A percentile compares a stretch with the other conserved stretches of the same genome.
Conservation (phyloP, 257 asterid species). For the Ilex asprella region DNA sequence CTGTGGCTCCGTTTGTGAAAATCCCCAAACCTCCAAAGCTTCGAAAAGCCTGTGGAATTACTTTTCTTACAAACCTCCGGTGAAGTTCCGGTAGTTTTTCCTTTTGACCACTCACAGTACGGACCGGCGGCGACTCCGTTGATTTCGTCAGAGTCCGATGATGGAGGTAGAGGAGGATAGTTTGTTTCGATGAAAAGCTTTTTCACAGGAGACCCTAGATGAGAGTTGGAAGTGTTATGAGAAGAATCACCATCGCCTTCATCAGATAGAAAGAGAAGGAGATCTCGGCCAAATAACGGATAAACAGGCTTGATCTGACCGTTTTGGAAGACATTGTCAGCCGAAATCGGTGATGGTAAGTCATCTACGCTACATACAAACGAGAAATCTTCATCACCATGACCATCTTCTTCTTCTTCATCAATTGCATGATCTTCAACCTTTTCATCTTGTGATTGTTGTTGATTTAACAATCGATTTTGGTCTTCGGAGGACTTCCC, state of each 20-base stretch:
- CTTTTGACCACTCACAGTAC: slow-evolving; percentile 35
- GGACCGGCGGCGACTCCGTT: slow-evolving; percentile 18
- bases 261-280: slow-evolving; percentile 24
- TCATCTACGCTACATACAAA: slow-evolving; percentile 41
- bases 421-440: slow-evolving; percentile 7
- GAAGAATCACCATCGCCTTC: slow-evolving; percentile 14
- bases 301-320: slow-evolving; percentile 79
- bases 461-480: no score
- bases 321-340: slow-evolving; percentile 71
- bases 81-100: slow-evolving; percentile 30
- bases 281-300: slow-evolving; percentile 55
- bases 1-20: slow-evolving; percentile 57
- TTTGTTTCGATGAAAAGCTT: slow-evolving; percentile 41
- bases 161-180: slow-evolving; percentile 5
- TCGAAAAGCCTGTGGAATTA: slow-evolving; percentile 66
- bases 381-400: slow-evolving; percentile 58
- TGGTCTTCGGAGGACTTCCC: no score
- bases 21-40: slow-evolving; percentile 60
- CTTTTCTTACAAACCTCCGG: slow-evolving; percentile 58
- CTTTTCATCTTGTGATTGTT: not conserved
- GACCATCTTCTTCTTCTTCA: slow-evolving; percentile 16
- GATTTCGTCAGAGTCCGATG: slow-evolving; percentile 17
- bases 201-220: slow-evolving; percentile 51
- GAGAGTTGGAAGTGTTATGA: slow-evolving; percentile 6
- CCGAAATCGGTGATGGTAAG: slow-evolving; percentile 47